Base-by-base conservation (phyloP, 768 basidiomycete species). In the Arthromyces matolae region DNA sequence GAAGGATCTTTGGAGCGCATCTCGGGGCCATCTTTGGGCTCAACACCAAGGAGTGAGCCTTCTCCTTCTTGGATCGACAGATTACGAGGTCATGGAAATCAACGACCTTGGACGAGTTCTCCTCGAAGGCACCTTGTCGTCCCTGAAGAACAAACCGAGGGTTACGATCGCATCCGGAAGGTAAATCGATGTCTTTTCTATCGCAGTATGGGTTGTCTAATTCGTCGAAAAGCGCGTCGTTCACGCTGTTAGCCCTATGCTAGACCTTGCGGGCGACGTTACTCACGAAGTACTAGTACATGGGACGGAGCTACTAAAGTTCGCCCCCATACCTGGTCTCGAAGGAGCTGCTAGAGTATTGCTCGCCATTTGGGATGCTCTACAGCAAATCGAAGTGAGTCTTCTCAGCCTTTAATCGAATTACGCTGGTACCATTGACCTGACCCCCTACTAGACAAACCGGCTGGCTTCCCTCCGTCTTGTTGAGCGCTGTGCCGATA, bases 401-500 rank as follows among this genome's bases (percentile, higher is more conserved):
- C n/a, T n/a, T n/a, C n/a, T n/a, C n/a, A n/a, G n/a, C n/a, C n/a
- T n/a, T n/a, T n/a, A n/a, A n/a, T n/a, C n/a, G n/a, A n/a, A n/a
- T n/a, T n/a, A n/a, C n/a, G n/a, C n/a, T n/a, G n/a, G n/a, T n/a
- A n/a, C 70, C 5, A 33, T 42, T 47, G 18, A 18, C 23, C n/a
- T n/a, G n/a, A n/a, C n/a, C n/a, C n/a, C n/a, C n/a, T n/a, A n/a
- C n/a, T n/a, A 89, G 86, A 77, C 77, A 51, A 87, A 89, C 53
- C 74, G 82, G 23, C 65, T 82, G n/a, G 76, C 78, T 1, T 86
- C 83, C 56, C 70, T 89, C 25, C 82, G 84, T 9, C 70, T 89
- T 3, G 83, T 83, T 0, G 81, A 86, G 57, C 79, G 84, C 27
- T 87, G 85, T 51, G 86, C 86, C 0, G 77, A 78, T 20, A 75